Percentiles rank a stretch among this genome's conserved stretches.
These are phyloP conservation scores for Hibiscus syriacus DNA, from an alignment of 345 rosid genomes.

Conservation along the genomic window DNA sequence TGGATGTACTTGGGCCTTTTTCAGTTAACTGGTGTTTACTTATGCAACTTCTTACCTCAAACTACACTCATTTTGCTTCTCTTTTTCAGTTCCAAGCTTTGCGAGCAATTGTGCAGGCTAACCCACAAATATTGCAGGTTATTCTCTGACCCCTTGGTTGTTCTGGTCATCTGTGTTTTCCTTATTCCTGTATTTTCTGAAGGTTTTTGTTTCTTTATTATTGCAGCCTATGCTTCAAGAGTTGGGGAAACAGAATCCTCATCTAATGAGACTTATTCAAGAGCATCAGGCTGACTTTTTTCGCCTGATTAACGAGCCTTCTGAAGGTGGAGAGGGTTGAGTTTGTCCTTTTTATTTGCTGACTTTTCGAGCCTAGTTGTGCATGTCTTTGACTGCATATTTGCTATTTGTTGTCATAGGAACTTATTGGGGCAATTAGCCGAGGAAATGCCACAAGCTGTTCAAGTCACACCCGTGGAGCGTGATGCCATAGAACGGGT, in stretches of 20 bases:
- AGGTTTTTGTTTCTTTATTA: neutral
- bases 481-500: constrained; percentile 95
- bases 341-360: constrained; percentile 13
- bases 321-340: constrained; percentile 82
- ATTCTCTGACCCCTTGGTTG: neutral
- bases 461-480: constrained; percentile 85
- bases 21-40: neutral
- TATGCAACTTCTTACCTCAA: neutral
- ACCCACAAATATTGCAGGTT: constrained; percentile 76
- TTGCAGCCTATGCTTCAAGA: constrained; percentile 93
- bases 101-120: constrained; percentile 76
- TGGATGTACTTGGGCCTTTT: neutral
- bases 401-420: constrained; percentile 30
- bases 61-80: neutral
- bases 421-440: constrained; percentile 63
- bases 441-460: constrained; percentile 78
- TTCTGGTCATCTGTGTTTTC: neutral
- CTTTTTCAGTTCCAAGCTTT: constrained; percentile 69
- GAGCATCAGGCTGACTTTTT: constrained; percentile 86
- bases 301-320: constrained; percentile 77
- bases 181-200: neutral
- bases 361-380: neutral
- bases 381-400: constrained; percentile 1
- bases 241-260: constrained; percentile 89
- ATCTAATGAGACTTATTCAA: constrained; percentile 75